These are phyloP conservation scores for Boletus albobrunnescens DNA, from an alignment of 1,284 basidiomycete genomes.

Conservation along the genomic window DNA sequence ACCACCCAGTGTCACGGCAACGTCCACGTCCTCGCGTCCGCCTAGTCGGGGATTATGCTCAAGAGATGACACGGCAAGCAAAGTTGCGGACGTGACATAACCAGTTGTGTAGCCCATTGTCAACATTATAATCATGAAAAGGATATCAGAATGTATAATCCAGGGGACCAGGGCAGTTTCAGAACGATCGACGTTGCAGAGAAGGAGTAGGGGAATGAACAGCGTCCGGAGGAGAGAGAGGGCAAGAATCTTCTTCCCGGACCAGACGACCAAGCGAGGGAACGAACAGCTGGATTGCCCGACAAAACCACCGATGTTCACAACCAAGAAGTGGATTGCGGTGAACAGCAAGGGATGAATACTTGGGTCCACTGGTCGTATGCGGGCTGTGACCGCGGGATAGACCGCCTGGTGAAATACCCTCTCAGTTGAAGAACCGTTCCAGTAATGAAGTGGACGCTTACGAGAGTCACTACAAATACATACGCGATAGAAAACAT, in stretches of 20 bases:
- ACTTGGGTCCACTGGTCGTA: slow-evolving; percentile 57
- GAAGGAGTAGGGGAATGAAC: slow-evolving; percentile 81
- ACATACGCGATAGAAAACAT: slow-evolving; percentile 74
- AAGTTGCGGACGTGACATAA: slow-evolving; percentile 62
- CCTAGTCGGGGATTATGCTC: slow-evolving; percentile 68
- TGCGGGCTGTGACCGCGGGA: slow-evolving; percentile 78
- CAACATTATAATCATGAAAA: slow-evolving; percentile 73
- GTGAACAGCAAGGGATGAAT: slow-evolving; percentile 66
- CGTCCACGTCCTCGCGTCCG: slow-evolving; percentile 72
- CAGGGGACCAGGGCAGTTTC: slow-evolving; percentile 35
- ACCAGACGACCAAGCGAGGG: slow-evolving; percentile 64
- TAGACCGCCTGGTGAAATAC: slow-evolving; percentile 62
- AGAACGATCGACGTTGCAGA: slow-evolving; percentile 69
- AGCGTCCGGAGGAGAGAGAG: slow-evolving; percentile 68
- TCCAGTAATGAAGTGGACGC: slow-evolving; percentile 24
- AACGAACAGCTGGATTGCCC: slow-evolving; percentile 75
- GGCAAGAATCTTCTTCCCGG: slow-evolving; percentile 53
- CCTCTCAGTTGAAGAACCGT: slow-evolving; percentile 1
- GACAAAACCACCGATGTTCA: slow-evolving; percentile 71
- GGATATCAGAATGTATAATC: slow-evolving; percentile 66
- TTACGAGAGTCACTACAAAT: slow-evolving; percentile 76
- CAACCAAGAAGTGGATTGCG: slow-evolving; percentile 69
- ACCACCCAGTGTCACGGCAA: slow-evolving; percentile 75
- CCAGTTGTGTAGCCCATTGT: slow-evolving; percentile 77
- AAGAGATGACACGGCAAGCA: slow-evolving; percentile 71